A percentile compares a stretch with the other conserved stretches of the same genome.
Conservation (phyloP, 2,329 filamentous ascomycete species). For the Botrytis cinerea region DNA sequence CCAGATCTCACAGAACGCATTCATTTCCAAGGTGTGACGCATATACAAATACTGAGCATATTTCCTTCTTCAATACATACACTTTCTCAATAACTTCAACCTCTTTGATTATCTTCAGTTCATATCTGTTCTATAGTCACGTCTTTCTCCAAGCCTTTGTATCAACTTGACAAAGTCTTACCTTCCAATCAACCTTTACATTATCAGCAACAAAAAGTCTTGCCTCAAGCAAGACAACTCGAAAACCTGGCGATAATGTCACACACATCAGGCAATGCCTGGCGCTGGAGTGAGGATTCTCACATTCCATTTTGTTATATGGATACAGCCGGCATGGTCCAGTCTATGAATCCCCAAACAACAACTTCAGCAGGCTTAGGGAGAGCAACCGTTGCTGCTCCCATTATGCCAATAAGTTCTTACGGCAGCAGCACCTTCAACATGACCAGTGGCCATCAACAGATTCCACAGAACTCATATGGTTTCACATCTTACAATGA, state of each 20-base stretch:
- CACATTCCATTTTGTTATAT: slow-evolving; percentile 43
- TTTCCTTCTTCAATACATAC: slow-evolving; percentile 8
- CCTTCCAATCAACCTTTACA: neutral
- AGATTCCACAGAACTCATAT: slow-evolving; percentile 45
- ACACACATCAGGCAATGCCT: slow-evolving; percentile 50
- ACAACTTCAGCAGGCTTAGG: slow-evolving; percentile 45
- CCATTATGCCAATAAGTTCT: slow-evolving; percentile 47
- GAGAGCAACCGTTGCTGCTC: slow-evolving; percentile 48
- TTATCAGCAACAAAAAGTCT: slow-evolving; percentile 31
- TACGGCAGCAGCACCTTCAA: slow-evolving; percentile 50
- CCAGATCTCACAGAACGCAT: slow-evolving; percentile 17
- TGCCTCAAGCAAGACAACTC: slow-evolving; percentile 42
- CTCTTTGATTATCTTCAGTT: neutral
- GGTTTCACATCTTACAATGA: slow-evolving; percentile 44
- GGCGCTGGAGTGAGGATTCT: slow-evolving; percentile 56
- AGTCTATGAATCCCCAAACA: slow-evolving; percentile 51
- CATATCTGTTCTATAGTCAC: neutral
- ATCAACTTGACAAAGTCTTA: neutral
- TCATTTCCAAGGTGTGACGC: neutral
- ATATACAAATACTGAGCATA: slow-evolving; percentile 18
- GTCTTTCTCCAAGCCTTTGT: neutral
- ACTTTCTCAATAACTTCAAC: slow-evolving; percentile 1
- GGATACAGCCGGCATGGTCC: slow-evolving; percentile 50
- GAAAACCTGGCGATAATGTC: slow-evolving; percentile 52
- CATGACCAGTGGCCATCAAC: slow-evolving; percentile 44